A percentile compares a stretch with the other conserved stretches of the same genome.
Evolutionary conservation across 192 early-diverging fungal species (phyloP).

Genomic region (Backusella liffmaniae): DNA sequence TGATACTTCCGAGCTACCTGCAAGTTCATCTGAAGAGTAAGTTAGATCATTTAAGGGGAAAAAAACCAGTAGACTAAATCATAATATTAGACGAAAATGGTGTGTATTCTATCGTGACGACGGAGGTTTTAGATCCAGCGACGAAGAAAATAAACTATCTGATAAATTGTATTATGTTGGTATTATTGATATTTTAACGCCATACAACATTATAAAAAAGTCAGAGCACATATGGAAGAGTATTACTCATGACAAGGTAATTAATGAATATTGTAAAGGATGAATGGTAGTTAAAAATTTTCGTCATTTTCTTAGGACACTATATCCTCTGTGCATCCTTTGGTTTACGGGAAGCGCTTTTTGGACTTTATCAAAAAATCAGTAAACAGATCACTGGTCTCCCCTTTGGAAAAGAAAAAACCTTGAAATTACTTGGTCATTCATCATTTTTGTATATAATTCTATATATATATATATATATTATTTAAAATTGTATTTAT

Average conservation of each 20-base stretch:
- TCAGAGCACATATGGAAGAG: conserved; percentile 90
- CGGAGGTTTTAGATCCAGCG: conserved; percentile 19
- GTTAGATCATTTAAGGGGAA: not conserved
- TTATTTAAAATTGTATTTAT: not conserved
- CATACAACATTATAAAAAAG: conserved; percentile 87
- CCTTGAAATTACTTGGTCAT: not conserved
- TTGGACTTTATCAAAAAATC: conserved; percentile 14
- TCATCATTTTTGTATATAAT: not conserved
- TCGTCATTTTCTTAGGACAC: not conserved
- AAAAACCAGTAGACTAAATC: not conserved
- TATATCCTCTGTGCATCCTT: conserved; percentile 15
- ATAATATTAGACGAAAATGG: conserved; percentile 5
- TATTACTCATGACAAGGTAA: conserved; percentile 66
- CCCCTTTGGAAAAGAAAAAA: not conserved
- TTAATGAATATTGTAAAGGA: not conserved
- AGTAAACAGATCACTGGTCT: not conserved
- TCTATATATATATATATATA: not conserved
- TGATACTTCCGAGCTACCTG: conserved; percentile 59
- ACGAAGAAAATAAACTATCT: not conserved
- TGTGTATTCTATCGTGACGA: conserved; percentile 21
- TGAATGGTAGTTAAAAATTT: not conserved
- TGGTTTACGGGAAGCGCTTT: conserved; percentile 8
- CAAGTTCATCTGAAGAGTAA: conserved; percentile 44
- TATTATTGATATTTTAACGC: conserved; percentile 97
- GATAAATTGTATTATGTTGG: conserved; percentile 81